Evolutionary conservation across 1,139 yeast genomes (phyloP).

Genomic region (Ogataea hybrid): DNA sequence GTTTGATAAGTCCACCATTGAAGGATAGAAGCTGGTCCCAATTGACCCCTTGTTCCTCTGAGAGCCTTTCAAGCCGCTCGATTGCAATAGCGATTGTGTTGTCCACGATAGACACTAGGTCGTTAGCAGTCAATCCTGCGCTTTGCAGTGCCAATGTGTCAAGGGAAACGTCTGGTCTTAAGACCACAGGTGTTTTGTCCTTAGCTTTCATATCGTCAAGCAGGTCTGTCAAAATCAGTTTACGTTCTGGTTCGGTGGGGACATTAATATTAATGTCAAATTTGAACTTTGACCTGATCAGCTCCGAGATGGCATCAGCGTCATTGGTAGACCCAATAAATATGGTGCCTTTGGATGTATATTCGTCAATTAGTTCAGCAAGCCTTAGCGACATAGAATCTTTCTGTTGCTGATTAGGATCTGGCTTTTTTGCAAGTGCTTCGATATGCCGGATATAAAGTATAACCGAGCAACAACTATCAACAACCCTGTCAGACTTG

Average conservation of each 20-base stretch:
- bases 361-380: slow-evolving; percentile 56
- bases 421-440: slow-evolving; percentile 64
- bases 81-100: slow-evolving; percentile 61
- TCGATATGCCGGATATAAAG: slow-evolving; percentile 74
- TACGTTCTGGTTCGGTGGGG: slow-evolving; percentile 76
- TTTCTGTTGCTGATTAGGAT: slow-evolving; percentile 57
- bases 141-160: slow-evolving; percentile 74
- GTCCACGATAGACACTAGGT: slow-evolving; percentile 67
- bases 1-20: slow-evolving; percentile 52
- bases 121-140: slow-evolving; percentile 91
- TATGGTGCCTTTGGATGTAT: slow-evolving; percentile 44
- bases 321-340: slow-evolving; percentile 73
- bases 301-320: slow-evolving; percentile 65
- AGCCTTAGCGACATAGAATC: slow-evolving; percentile 61
- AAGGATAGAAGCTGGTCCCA: slow-evolving; percentile 28
- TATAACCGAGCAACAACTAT: slow-evolving; percentile 41
- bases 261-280: slow-evolving; percentile 77
- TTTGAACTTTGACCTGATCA: slow-evolving; percentile 64
- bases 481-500: slow-evolving; percentile 60
- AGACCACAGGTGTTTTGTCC: slow-evolving; percentile 5
- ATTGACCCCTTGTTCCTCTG: slow-evolving; percentile 17
- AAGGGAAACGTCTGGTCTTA: slow-evolving; percentile 55
- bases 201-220: slow-evolving; percentile 29
- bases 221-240: slow-evolving; percentile 55
- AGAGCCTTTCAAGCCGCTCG: slow-evolving; percentile 43